Evolutionary conservation across 805 yeast genomes (phyloP).

Genomic region (Yarrowia sp.): DNA sequence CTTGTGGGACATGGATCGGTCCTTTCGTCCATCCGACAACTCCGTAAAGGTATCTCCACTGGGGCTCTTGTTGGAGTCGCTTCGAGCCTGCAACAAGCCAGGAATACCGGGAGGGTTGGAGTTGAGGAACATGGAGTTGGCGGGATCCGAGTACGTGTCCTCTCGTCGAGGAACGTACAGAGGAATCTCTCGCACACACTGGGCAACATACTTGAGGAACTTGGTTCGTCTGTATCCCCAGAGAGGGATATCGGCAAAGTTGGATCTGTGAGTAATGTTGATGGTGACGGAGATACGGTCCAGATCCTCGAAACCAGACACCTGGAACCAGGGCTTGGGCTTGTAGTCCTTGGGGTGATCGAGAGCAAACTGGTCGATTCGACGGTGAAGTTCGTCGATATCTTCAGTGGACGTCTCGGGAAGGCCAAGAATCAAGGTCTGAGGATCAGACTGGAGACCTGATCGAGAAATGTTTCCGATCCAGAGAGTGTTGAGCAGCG

Average conservation of each 20-base stretch:
- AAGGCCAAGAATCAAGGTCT: constrained; percentile 37
- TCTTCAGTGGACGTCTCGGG: constrained; percentile 42
- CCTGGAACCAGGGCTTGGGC: constrained; percentile 39
- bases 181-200: constrained; percentile 39
- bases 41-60: constrained; percentile 20
- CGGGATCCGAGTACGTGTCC: constrained; percentile 39
- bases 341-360: constrained; percentile 40
- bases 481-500: constrained; percentile 41
- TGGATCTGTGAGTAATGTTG: constrained; percentile 37
- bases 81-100: constrained; percentile 5
- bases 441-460: constrained; percentile 35
- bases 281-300: constrained; percentile 38
- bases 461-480: constrained; percentile 43
- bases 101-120: constrained; percentile 3
- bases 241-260: constrained; percentile 37
- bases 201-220: constrained; percentile 36
- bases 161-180: constrained; percentile 40
- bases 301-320: constrained; percentile 39
- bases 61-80: neutral
- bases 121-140: constrained; percentile 35
- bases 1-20: constrained; percentile 1
- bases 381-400: constrained; percentile 37
- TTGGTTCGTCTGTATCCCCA: constrained; percentile 38
- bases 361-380: constrained; percentile 37
- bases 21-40: neutral